These are phyloP conservation scores for Narthecium ossifragum DNA, from an alignment of 106 monocot species.

Conservation along the genomic window DNA sequence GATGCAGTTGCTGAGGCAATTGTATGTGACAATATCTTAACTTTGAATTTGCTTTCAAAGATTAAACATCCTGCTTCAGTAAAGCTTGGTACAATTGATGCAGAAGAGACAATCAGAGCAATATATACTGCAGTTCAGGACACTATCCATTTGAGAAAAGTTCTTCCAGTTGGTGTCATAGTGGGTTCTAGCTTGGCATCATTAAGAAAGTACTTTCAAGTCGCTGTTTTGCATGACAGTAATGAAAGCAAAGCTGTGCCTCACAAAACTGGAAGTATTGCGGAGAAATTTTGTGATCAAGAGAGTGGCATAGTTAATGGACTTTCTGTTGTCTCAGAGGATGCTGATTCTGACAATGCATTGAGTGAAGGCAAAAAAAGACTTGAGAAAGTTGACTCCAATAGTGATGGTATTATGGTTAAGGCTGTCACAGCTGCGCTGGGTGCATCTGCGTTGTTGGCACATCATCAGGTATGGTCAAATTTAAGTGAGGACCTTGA, in stretches of 20 bases:
- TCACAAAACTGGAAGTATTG: slow-evolving; percentile 11
- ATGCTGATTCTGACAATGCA: slow-evolving; percentile 11
- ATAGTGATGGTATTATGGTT: slow-evolving; percentile 38
- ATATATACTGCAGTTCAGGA: slow-evolving; percentile 48
- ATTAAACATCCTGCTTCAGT: slow-evolving; percentile 2
- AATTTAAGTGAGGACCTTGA: too few relatives aligned
- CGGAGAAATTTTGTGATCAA: slow-evolving; percentile 11
- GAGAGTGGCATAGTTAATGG: slow-evolving; percentile 9
- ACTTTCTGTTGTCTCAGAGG: background rate
- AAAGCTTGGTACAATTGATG: slow-evolving; percentile 58
- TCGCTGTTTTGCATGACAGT: slow-evolving; percentile 36
- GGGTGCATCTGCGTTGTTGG: slow-evolving; percentile 72
- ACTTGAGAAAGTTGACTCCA: slow-evolving; percentile 9
- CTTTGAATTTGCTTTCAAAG: slow-evolving; percentile 17
- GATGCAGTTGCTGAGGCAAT: slow-evolving; percentile 34
- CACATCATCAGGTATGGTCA: slow-evolving; percentile 47
- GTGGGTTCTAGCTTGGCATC: slow-evolving; percentile 70
- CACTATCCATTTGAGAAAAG: slow-evolving; percentile 46
- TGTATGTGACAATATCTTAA: slow-evolving; percentile 28
- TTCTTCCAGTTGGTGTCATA: slow-evolving; percentile 77
- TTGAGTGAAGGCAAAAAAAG: background rate
- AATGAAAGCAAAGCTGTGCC: slow-evolving; percentile 9
- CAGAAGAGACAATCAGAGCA: slow-evolving; percentile 28
- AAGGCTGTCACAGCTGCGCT: slow-evolving; percentile 76
- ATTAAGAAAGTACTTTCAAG: slow-evolving; percentile 62